Percentiles rank a stretch among this genome's conserved stretches.
phyloP scores from a whole-genome alignment of 257 asterid genomes.

The Agastache rugosa region DNA sequence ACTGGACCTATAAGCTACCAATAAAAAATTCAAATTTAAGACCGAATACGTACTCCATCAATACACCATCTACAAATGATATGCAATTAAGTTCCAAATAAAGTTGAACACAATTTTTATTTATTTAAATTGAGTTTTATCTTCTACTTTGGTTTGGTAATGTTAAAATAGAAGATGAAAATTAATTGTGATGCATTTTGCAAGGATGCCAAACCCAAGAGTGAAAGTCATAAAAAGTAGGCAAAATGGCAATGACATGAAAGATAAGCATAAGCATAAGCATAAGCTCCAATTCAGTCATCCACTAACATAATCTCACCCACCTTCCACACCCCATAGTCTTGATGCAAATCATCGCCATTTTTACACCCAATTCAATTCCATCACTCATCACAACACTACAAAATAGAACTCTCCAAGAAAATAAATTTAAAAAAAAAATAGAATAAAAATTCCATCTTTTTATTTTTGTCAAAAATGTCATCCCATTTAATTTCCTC shows the following conservation, averaged over 20 bases:
- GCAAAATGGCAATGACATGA: slow-evolving; percentile 42
- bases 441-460: not conserved
- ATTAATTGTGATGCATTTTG: slow-evolving; percentile 25
- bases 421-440: too few relatives aligned
- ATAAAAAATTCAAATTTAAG: too few relatives aligned
- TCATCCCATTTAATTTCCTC: slow-evolving; percentile 42
- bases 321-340: slow-evolving; percentile 47
- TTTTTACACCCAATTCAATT: slow-evolving; percentile 37
- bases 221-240: slow-evolving; percentile 46
- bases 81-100: too few relatives aligned
- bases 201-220: slow-evolving; percentile 50
- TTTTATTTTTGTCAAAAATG: slow-evolving; percentile 38
- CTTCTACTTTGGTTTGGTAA: too few relatives aligned
- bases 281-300: slow-evolving; percentile 53
- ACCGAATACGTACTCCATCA: too few relatives aligned
- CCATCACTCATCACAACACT: slow-evolving; percentile 35
- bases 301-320: slow-evolving; percentile 53
- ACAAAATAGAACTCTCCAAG: slow-evolving; percentile 27
- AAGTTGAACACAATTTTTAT: too few relatives aligned
- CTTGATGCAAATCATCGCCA: slow-evolving; percentile 67
- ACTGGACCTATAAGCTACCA: too few relatives aligned
- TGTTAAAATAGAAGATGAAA: too few relatives aligned
- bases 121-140: too few relatives aligned
- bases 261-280: slow-evolving; percentile 41
- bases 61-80: too few relatives aligned